These are phyloP conservation scores for Kodamaea hsintzibuensis DNA, from an alignment of 805 yeast species.

Conservation along the genomic window DNA sequence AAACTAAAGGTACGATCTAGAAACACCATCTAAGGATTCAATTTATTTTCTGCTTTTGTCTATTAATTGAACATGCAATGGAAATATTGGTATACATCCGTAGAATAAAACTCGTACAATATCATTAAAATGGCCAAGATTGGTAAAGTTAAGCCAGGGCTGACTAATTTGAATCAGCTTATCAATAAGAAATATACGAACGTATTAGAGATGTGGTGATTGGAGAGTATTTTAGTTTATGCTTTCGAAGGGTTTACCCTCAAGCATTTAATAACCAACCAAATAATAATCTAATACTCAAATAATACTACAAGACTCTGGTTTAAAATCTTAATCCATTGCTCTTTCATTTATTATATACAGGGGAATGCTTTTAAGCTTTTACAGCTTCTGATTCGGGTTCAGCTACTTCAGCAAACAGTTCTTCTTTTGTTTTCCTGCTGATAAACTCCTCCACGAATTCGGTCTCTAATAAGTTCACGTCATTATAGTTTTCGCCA, in stretches of 20 bases:
- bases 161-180: not conserved
- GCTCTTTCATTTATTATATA: not conserved
- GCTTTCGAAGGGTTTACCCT: too few species aligned
- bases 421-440: slow-evolving; percentile 23
- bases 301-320: not conserved
- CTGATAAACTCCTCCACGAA: slow-evolving; percentile 40
- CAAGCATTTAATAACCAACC: too few species aligned
- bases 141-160: too few species aligned
- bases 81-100: too few species aligned
- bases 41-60: too few species aligned
- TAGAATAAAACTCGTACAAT: too few species aligned
- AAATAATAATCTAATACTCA: not conserved
- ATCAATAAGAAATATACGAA: not conserved
- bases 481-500: slow-evolving; percentile 54
- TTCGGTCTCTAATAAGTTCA: slow-evolving; percentile 35
- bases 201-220: too few species aligned
- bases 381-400: slow-evolving; percentile 2
- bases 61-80: too few species aligned
- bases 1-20: too few species aligned
- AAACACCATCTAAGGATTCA: too few species aligned
- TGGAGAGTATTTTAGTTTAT: too few species aligned
- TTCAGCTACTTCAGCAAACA: slow-evolving; percentile 9
- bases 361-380: slow-evolving; percentile 1
- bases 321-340: not conserved
- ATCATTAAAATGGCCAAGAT: too few species aligned